These are phyloP conservation scores for Leptomonas pyrrhocoris DNA, from an alignment of 208 protist genomes.

Conservation along the genomic window DNA sequence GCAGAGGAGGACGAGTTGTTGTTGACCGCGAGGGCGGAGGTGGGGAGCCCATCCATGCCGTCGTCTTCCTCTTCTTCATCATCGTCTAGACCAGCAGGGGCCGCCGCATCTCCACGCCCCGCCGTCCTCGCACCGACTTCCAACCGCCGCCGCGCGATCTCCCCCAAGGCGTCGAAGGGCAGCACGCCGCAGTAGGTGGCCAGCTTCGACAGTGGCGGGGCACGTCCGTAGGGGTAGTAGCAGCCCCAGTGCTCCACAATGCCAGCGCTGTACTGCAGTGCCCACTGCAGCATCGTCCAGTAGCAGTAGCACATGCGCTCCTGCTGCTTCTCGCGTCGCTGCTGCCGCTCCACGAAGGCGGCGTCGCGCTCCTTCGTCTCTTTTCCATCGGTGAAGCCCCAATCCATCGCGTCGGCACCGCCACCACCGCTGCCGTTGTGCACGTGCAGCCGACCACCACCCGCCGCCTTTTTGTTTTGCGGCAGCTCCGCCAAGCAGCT, in stretches of 20 bases:
- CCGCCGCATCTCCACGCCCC: background rate
- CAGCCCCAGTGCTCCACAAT: constrained; percentile 86
- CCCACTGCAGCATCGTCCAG: constrained; percentile 93
- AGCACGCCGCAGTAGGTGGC: constrained; percentile 83
- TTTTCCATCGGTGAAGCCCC: constrained; percentile 29
- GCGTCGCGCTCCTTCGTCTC: constrained; percentile 26
- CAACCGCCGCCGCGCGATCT: constrained; percentile 45
- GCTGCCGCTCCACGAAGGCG: constrained; percentile 41
- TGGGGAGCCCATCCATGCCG: constrained; percentile 27
- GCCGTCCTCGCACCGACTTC: constrained; percentile 13
- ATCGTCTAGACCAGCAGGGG: background rate
- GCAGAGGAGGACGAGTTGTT: background rate
- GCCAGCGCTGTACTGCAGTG: constrained; percentile 85
- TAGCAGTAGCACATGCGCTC: constrained; percentile 84
- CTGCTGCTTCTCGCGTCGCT: constrained; percentile 47
- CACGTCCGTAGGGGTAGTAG: constrained; percentile 84
- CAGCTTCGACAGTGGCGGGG: constrained; percentile 69
- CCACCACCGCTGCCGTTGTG: constrained; percentile 41
- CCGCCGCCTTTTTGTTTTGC: constrained; percentile 23
- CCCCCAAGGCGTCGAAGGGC: constrained; percentile 68
- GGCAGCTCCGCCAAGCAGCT: constrained; percentile 76
- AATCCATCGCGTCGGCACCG: constrained; percentile 32
- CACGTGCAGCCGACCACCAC: constrained; percentile 38
- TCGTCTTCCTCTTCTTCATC: constrained; percentile 36
- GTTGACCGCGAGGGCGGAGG: constrained; percentile 3